Evolutionary conservation across 2,329 filamentous ascomycete species (phyloP), one percentile per base, ranked within the genome.

Genomic region (Aspergillus hortae): DNA sequence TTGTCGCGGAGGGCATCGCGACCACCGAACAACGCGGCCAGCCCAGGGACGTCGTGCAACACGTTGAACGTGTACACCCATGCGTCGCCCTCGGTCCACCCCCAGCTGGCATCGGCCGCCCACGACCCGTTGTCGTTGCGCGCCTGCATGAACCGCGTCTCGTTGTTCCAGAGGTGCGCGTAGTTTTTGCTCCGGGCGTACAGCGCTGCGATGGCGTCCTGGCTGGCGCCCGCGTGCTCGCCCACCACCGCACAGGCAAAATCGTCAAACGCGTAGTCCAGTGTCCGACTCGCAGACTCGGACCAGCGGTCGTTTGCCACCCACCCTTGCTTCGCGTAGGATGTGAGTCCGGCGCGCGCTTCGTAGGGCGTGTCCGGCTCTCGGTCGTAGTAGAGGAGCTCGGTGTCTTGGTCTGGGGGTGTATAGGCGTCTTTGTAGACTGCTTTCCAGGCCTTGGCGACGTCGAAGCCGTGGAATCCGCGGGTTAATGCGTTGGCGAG

Each of bases 51-150:
- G 54, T 78, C 75, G 56, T 79, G 77, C 65, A 76, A 70, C 9
- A 78, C 76, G 44, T 76, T 72, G 56, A 79, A 77, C 0, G 74
- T 77, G 57, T 79, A 79, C n/a, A 76, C 73, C 76, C 75, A 78
- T 44, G 75, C 69, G 55, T 78, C 74, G 12, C 76, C 76, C 59
- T 78, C 76, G 0, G 76, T 76, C 76, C 76, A 79, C 30, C 76
- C 76, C 67, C 74, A 75, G 2, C 32, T 35, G 4, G 69, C 67
- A 2, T 63, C 62, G 35, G 72, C 66, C 0, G 75, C 74, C 70
- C 74, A 79, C 1, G 72, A 70, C 6, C 75, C 74, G 55, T 79
- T 78, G 11, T 60, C 65, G 55, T 79, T 79, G 19, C 71, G 72
- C 6, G 76, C 72, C 54, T 76, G 71, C 76, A 78, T 78, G 56